Conservation (phyloP, 1,284 basidiomycete species). For the Apiotrichum akiyoshidainum region DNA sequence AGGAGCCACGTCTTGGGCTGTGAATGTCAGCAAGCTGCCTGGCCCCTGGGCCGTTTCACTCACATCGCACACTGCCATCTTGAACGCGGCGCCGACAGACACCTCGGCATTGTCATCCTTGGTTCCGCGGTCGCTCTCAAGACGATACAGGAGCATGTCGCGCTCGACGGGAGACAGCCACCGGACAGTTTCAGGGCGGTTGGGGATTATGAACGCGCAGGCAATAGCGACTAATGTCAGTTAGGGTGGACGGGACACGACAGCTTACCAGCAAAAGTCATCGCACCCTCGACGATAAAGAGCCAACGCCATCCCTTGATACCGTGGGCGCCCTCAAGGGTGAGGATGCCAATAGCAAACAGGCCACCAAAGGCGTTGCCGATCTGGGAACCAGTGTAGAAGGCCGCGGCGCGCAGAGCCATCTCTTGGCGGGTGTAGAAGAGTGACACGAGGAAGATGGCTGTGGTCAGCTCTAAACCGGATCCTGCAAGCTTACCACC, state of each 20-base stretch:
- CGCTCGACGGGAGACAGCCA: constrained; percentile 35
- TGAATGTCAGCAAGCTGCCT: constrained; percentile 21
- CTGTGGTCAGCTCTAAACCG: neutral
- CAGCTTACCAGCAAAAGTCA: neutral
- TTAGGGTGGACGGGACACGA: constrained; percentile 15
- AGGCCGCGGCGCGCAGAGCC: constrained; percentile 34
- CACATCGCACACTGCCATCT: constrained; percentile 32
- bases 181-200: constrained; percentile 35
- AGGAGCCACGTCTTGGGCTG: constrained; percentile 16
- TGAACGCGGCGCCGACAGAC: constrained; percentile 25
- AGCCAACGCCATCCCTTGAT: constrained; percentile 9
- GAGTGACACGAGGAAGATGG: constrained; percentile 36
- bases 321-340: constrained; percentile 1
- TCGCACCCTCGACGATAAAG: constrained; percentile 13
- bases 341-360: constrained; percentile 18
- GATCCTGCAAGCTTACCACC: neutral
- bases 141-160: constrained; percentile 34
- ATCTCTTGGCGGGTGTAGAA: constrained; percentile 40
- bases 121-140: constrained; percentile 37
- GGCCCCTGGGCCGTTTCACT: constrained; percentile 6
- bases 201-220: constrained; percentile 28
- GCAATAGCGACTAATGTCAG: constrained; percentile 20
- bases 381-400: constrained; percentile 46
- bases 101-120: constrained; percentile 35
- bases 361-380: constrained; percentile 49